These are phyloP conservation scores for Crucihimalaya himalaica DNA, from an alignment of 345 rosid species.

Conservation along the genomic window DNA sequence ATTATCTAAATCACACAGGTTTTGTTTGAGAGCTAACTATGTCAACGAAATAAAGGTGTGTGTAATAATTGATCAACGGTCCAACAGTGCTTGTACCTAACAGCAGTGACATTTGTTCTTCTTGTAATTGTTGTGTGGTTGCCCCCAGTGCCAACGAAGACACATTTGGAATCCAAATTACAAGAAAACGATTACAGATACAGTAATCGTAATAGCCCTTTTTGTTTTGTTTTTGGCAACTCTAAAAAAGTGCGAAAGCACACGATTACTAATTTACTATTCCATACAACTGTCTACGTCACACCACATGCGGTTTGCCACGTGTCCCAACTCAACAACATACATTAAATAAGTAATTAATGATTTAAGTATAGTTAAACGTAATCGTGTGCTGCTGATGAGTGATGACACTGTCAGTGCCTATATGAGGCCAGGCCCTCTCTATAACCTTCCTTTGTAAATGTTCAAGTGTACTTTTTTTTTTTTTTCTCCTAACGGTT, in stretches of 20 bases:
- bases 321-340: slow-evolving; percentile 27
- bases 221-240: no score
- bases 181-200: neutral
- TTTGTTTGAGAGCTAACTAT: neutral
- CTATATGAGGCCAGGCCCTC: no score
- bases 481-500: slow-evolving; percentile 49
- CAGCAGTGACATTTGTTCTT: neutral
- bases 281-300: slow-evolving; percentile 35
- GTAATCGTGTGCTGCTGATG: slow-evolving; percentile 33
- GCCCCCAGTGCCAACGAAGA: neutral
- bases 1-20: slow-evolving; percentile 12
- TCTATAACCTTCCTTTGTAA: no score
- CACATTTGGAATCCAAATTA: no score
- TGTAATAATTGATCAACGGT: slow-evolving; percentile 14
- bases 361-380: slow-evolving; percentile 3
- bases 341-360: neutral
- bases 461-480: no score
- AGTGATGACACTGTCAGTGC: slow-evolving; percentile 24
- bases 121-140: neutral
- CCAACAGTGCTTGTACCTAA: slow-evolving; percentile 12
- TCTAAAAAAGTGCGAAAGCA: no score
- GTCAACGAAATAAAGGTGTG: neutral
- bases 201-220: neutral
- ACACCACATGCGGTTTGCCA: slow-evolving; percentile 21
- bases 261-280: no score